Evolutionary conservation across 331 rosid species (phyloP).

Genomic region (Quercus phellos): DNA sequence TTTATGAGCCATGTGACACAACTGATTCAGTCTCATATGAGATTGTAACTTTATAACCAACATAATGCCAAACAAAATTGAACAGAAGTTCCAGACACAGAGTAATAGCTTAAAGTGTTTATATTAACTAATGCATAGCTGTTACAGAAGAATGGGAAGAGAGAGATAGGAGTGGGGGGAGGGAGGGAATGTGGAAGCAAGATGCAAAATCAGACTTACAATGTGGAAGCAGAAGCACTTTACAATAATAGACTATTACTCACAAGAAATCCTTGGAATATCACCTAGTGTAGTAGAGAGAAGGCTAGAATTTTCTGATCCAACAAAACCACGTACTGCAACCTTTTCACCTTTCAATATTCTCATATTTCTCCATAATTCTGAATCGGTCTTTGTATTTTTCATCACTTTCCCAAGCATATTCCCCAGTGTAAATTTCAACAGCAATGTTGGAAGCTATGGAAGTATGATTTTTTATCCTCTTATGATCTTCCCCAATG

Average conservation of each 20-base stretch:
- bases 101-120: too few relatives aligned
- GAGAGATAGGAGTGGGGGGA: too few relatives aligned
- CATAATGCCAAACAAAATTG: too few relatives aligned
- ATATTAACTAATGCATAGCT: too few relatives aligned
- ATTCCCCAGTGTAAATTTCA: conserved; percentile 58
- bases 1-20: too few relatives aligned
- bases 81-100: too few relatives aligned
- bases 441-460: conserved; percentile 36
- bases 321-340: conserved; percentile 80
- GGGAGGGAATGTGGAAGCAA: too few relatives aligned
- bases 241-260: conserved; percentile 7
- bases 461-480: conserved; percentile 21
- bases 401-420: conserved; percentile 61
- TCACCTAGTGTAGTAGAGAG: conserved; percentile 69
- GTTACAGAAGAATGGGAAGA: background rate
- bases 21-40: too few relatives aligned
- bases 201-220: too few relatives aligned
- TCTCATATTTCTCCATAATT: conserved; percentile 36
- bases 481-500: conserved; percentile 53
- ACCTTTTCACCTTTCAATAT: conserved; percentile 65
- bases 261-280: conserved; percentile 63
- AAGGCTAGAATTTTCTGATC: conserved; percentile 89
- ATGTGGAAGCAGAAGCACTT: too few relatives aligned
- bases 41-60: too few relatives aligned
- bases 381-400: conserved; percentile 51